phyloP scores from a whole-genome alignment of 2,329 filamentous ascomycete genomes.

The Aspergillus aculeatus region DNA sequence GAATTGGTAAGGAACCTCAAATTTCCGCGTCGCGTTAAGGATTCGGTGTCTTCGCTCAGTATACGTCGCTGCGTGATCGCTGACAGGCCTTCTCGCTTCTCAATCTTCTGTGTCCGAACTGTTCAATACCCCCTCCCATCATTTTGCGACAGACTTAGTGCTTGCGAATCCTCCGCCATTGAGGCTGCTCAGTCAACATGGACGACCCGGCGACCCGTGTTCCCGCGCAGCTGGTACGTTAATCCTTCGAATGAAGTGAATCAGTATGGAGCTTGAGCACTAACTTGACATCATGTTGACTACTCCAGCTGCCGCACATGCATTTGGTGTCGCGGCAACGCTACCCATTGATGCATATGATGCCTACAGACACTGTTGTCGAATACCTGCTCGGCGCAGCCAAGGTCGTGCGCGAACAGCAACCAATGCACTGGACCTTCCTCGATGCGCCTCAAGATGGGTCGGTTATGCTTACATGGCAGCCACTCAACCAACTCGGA shows the following conservation, averaged over 20 bases:
- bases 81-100: constrained; percentile 7
- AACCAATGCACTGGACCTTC: constrained; percentile 91
- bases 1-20: constrained; percentile 26
- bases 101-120: constrained; percentile 7
- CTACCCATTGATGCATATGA: constrained; percentile 70
- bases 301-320: constrained; percentile 73
- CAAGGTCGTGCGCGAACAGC: constrained; percentile 77
- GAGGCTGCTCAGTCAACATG: constrained; percentile 33
- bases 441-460: constrained; percentile 80
- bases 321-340: constrained; percentile 83
- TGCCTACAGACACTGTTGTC: constrained; percentile 74
- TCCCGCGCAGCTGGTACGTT: constrained; percentile 45
- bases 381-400: constrained; percentile 82
- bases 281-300: constrained; percentile 5
- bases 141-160: constrained; percentile 2
- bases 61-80: constrained; percentile 8
- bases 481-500: constrained; percentile 69
- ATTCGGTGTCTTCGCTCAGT: constrained; percentile 22
- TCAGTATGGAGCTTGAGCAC: neutral
- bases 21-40: constrained; percentile 39
- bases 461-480: constrained; percentile 82
- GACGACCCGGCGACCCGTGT: constrained; percentile 49
- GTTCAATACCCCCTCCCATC: constrained; percentile 11
- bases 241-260: constrained; percentile 6
- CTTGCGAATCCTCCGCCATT: constrained; percentile 16